Conservation (phyloP, 129 eudicot genomes). For the Centaurea solstitialis region DNA sequence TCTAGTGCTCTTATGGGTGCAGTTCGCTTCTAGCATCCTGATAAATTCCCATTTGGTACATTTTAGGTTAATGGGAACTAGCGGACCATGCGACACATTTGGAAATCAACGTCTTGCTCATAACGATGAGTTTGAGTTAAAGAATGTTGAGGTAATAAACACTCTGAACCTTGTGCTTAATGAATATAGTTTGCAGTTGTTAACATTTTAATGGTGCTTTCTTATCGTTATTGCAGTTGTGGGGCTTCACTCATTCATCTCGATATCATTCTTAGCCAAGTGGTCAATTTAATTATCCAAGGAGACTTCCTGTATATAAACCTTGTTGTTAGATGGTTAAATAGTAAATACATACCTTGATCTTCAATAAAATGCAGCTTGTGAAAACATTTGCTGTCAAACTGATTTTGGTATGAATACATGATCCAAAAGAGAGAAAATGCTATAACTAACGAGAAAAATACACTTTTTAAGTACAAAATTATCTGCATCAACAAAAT, state of each 20-base stretch:
- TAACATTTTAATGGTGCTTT: background rate
- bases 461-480: background rate
- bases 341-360: background rate
- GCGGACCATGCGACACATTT: constrained; percentile 80
- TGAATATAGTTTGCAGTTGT: background rate
- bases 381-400: background rate
- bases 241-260: constrained; percentile 81
- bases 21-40: too few species aligned
- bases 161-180: background rate
- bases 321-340: background rate
- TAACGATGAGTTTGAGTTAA: constrained; percentile 64
- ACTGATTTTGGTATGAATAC: background rate
- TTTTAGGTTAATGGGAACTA: constrained; percentile 58
- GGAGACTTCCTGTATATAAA: background rate
- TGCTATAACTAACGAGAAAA: background rate
- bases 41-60: too few species aligned
- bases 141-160: constrained; percentile 74
- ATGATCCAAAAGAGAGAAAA: background rate
- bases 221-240: constrained; percentile 50
- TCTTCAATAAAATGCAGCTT: background rate
- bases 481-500: background rate
- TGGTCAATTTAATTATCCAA: background rate
- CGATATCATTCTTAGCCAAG: constrained; percentile 38
- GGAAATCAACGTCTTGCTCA: constrained; percentile 75
- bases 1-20: too few species aligned